phyloP scores from a whole-genome alignment of 768 basidiomycete genomes.

The Russula vinacea region DNA sequence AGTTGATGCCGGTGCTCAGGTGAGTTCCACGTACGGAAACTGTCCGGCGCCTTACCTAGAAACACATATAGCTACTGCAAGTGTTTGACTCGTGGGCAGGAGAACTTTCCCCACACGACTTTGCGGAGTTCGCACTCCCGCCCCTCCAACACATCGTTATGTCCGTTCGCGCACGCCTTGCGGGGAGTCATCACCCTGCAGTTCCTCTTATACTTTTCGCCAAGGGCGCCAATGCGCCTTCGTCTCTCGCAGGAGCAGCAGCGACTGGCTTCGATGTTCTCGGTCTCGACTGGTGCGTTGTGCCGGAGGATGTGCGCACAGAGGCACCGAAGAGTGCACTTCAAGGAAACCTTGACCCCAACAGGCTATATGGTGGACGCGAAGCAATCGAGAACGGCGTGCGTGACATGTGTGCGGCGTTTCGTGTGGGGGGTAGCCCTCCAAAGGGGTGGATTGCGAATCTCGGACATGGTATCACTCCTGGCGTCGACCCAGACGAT shows the following conservation, averaged over 20 bases:
- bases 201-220: slow-evolving; percentile 91
- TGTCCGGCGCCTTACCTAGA: not conserved
- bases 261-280: slow-evolving; percentile 79
- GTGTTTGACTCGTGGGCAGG: slow-evolving; percentile 97
- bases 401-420: slow-evolving; percentile 76
- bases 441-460: slow-evolving; percentile 91
- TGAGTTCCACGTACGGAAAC: slow-evolving; percentile 37
- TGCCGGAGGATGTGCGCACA: slow-evolving; percentile 65
- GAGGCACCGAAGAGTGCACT: slow-evolving; percentile 64
- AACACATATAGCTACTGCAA: slow-evolving; percentile 70
- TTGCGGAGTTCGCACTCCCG: slow-evolving; percentile 78
- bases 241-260: slow-evolving; percentile 47
- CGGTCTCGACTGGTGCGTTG: slow-evolving; percentile 88
- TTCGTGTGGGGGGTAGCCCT: slow-evolving; percentile 49
- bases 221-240: slow-evolving; percentile 87
- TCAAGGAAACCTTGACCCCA: slow-evolving; percentile 94
- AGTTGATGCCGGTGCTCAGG: slow-evolving; percentile 94
- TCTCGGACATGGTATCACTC: slow-evolving; percentile 95
- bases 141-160: slow-evolving; percentile 68
- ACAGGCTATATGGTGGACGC: slow-evolving; percentile 76
- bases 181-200: slow-evolving; percentile 48
- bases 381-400: slow-evolving; percentile 86
- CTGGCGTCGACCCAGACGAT: slow-evolving; percentile 92
- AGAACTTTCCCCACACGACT: slow-evolving; percentile 87
- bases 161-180: slow-evolving; percentile 60